phyloP scores from a whole-genome alignment of 2,329 filamentous ascomycete species.

The Emergomyces africanus region DNA sequence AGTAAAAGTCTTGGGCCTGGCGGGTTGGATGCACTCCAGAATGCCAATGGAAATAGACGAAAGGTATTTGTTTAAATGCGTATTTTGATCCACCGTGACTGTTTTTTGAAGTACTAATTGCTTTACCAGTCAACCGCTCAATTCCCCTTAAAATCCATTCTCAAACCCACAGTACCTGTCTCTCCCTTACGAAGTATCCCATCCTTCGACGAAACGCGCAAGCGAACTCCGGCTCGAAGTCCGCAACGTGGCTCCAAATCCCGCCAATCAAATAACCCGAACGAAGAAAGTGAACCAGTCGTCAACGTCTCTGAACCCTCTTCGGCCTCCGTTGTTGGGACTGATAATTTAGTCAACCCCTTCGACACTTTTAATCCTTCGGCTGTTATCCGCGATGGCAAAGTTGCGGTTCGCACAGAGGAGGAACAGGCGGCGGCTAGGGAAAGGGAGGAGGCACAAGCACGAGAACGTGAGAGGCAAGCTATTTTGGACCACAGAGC shows the following conservation, averaged over 20 bases:
- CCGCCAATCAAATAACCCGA: neutral
- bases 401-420: constrained; percentile 51
- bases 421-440: constrained; percentile 57
- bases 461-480: constrained; percentile 42
- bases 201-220: constrained; percentile 41
- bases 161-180: constrained; percentile 62
- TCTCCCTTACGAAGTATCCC: constrained; percentile 55
- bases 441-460: constrained; percentile 56
- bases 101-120: constrained; percentile 5
- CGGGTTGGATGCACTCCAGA: constrained; percentile 68
- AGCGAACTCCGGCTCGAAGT: constrained; percentile 27
- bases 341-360: constrained; percentile 35
- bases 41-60: constrained; percentile 58
- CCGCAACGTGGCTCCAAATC: constrained; percentile 10
- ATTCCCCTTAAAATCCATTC: constrained; percentile 51
- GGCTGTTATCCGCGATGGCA: constrained; percentile 31
- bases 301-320: constrained; percentile 33
- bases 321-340: constrained; percentile 18
- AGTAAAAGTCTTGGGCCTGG: constrained; percentile 96
- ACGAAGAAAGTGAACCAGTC: constrained; percentile 18
- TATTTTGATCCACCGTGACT: constrained; percentile 6
- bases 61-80: constrained; percentile 44
- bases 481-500: constrained; percentile 62
- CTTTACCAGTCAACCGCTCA: constrained; percentile 26
- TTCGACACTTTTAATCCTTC: constrained; percentile 34